Evolutionary conservation across 371 early-diverging fungal genomes (phyloP), one percentile per base, ranked within the genome.

Genomic region (Rhizopus arrhizus): DNA sequence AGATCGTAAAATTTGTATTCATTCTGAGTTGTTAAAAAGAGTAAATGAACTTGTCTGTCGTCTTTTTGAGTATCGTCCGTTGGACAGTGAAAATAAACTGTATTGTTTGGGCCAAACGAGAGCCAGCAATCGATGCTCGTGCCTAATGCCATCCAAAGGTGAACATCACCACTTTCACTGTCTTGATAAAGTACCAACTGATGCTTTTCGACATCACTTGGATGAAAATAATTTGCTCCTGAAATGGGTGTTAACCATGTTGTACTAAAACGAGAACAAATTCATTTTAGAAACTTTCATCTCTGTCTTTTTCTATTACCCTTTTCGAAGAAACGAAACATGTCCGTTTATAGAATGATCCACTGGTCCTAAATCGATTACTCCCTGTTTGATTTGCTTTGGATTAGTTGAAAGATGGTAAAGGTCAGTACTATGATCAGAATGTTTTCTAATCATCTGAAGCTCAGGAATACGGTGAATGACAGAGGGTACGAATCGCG

Each of bases 161-260:
- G 61, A 16, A 61, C 22, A 34, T 53, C 11, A 2, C 65, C 69
- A 5, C 38, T 4, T 7, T 51, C 22, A 2, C 41, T 31, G 32
- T 65, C 65, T 54, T 50, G 48, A 50, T 58, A 69, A 28, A 65
- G 28, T 3, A 65, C 13, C 8, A 65, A 8, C 22, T 69, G 69
- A 58, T 65, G 65, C 55, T 49, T 56, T 38, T 65, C 54, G 11
- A 12, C 3, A 29, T 12, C 6, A 28, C 13, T 42, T 15, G 7
- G 13, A 4, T 33, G 11, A 48, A 57, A 63, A 11, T 36, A 10
- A 9, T 28, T 15, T 12, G 31, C 28, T 5, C 61, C 65, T 9
- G 55, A 22, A 29, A 65, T 40, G n/a, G 69, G 69, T 2, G 62
- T 65, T 3, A 69, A 12, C 69, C 69, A 69, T 16, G 51, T 45